Evolutionary conservation across 73 alveolate species (phyloP).

Genomic region (Halteria grandinella): DNA sequence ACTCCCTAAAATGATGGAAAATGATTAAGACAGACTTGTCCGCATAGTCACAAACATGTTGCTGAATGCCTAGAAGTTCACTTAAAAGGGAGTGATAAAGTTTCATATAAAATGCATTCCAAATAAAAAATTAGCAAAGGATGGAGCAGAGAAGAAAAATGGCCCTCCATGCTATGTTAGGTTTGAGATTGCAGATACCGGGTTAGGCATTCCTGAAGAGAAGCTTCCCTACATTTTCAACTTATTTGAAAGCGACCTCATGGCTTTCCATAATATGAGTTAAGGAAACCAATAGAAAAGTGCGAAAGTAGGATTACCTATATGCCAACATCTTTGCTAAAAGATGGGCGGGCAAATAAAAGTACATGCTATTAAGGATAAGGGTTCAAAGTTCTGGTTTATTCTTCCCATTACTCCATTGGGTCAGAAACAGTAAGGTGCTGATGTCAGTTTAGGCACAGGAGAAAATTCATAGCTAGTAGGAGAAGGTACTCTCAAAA

Average conservation of each 20-base stretch:
- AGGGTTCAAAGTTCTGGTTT: slow-evolving; percentile 50
- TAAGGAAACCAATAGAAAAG: slow-evolving; percentile 17
- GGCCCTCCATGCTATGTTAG: slow-evolving; percentile 1
- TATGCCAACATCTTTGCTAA: slow-evolving; percentile 33
- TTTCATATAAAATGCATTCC: not conserved
- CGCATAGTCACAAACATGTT: slow-evolving; percentile 33
- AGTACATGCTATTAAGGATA: slow-evolving; percentile 3
- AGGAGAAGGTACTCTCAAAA: too few relatives aligned
- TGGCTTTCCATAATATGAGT: slow-evolving; percentile 15
- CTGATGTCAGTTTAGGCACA: too few relatives aligned
- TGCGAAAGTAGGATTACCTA: slow-evolving; percentile 54
- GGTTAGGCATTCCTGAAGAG: slow-evolving; percentile 47
- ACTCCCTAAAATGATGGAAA: not conserved
- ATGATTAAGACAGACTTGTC: slow-evolving; percentile 23
- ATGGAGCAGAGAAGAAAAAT: slow-evolving; percentile 12
- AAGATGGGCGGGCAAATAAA: slow-evolving; percentile 23
- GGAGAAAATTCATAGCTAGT: too few relatives aligned
- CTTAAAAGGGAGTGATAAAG: slow-evolving; percentile 16
- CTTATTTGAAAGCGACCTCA: slow-evolving; percentile 34
- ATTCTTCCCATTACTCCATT: too few relatives aligned
- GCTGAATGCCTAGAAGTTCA: slow-evolving; percentile 47
- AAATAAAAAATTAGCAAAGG: not conserved
- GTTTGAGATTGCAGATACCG: slow-evolving; percentile 40
- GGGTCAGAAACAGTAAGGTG: too few relatives aligned
- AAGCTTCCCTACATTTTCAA: slow-evolving; percentile 21